phyloP scores from a whole-genome alignment of 805 yeast species.

The Starmerella bombicola region DNA sequence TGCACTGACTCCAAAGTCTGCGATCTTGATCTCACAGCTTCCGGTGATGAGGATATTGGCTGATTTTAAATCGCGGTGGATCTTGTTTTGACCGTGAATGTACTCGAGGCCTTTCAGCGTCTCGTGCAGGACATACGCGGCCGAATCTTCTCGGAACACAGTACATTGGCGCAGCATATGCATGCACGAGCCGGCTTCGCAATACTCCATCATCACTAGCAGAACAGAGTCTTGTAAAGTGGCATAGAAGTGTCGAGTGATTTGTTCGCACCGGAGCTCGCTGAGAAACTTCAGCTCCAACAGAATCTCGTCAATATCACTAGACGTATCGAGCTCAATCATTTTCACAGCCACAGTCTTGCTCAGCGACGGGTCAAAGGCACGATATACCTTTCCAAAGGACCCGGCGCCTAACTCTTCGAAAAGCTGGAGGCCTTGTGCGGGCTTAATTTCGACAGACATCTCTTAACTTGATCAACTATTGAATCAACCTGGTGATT shows the following conservation, averaged over 20 bases:
- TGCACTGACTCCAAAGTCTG: conserved; percentile 89
- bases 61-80: conserved; percentile 83
- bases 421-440: conserved; percentile 9
- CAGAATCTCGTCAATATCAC: conserved; percentile 54
- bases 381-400: conserved; percentile 23
- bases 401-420: conserved; percentile 23
- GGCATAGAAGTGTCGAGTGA: conserved; percentile 57
- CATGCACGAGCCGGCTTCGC: conserved; percentile 88
- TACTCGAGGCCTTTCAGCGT: conserved; percentile 61
- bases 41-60: conserved; percentile 73
- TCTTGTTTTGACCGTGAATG: conserved; percentile 59
- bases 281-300: conserved; percentile 71
- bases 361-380: conserved; percentile 29
- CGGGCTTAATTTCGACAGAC: not conserved
- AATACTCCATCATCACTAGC: conserved; percentile 90
- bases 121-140: conserved; percentile 49
- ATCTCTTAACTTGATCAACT: too few species aligned
- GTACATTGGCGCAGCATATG: conserved; percentile 47
- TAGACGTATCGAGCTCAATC: conserved; percentile 64
- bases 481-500: not conserved
- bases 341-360: conserved; percentile 72
- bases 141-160: conserved; percentile 44
- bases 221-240: conserved; percentile 51
- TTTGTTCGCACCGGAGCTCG: conserved; percentile 48
- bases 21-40: conserved; percentile 61